phyloP scores from a whole-genome alignment of 1,284 basidiomycete species.

The Ustilago xerochloae region DNA sequence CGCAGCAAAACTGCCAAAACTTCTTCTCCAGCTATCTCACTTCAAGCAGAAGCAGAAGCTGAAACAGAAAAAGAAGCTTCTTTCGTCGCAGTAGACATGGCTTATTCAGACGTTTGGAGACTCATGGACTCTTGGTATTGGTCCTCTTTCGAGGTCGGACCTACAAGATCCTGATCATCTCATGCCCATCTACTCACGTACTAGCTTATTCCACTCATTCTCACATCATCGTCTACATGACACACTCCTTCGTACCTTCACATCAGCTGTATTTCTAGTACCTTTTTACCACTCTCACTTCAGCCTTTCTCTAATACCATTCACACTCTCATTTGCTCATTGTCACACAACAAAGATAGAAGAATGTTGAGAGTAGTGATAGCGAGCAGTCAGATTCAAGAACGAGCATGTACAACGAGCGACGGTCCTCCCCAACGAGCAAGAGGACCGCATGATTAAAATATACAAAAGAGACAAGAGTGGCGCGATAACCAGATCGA shows the following conservation, averaged over 20 bases:
- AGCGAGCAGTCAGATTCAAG: neutral
- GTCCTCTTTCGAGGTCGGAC: slow-evolving; percentile 23
- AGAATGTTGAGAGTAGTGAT: neutral
- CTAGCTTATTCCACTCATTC: neutral
- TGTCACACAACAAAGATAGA: neutral
- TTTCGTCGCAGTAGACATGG: slow-evolving; percentile 25
- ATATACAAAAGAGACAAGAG: slow-evolving; percentile 17
- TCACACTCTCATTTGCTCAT: neutral
- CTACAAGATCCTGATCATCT: neutral
- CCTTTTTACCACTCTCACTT: neutral
- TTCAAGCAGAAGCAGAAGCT: neutral
- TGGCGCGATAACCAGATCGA: slow-evolving; percentile 6
- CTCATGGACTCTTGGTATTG: slow-evolving; percentile 42
- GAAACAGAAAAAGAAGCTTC: neutral
- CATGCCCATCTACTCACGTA: neutral
- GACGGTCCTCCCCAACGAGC: too few species aligned
- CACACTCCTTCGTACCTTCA: neutral
- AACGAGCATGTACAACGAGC: too few species aligned
- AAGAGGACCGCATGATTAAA: neutral
- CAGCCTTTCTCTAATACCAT: neutral
- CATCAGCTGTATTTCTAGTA: slow-evolving; percentile 11
- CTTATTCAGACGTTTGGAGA: slow-evolving; percentile 28
- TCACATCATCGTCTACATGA: neutral
- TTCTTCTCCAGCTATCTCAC: neutral
- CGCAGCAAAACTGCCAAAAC: neutral